Base-by-base conservation (phyloP, 164 flowering plant species). In the Kingdonia uniflora region DNA sequence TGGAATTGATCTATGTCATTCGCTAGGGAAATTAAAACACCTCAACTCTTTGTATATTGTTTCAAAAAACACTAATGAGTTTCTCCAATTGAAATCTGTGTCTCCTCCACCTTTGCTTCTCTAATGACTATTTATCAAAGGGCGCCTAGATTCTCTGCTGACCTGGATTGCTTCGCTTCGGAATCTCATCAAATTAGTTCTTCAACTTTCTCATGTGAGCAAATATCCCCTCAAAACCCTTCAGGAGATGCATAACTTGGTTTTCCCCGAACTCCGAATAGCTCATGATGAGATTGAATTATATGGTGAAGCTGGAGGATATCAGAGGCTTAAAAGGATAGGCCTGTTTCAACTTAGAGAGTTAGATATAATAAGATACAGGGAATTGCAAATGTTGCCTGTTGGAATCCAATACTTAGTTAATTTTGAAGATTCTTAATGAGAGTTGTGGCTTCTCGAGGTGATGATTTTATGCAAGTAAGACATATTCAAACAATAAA, bases 221-320 rank as follows among this genome's bases (percentile, higher is more conserved):
- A 63, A 58, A 14, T 63, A 71, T 54, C 71, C 72, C 15, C 55
- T 71, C 6, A 38, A 51, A 19, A 21, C 3, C 6, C 72, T 75
- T 11, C 62, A 67, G 51, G 55, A 33, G 19, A 22, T 75, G 56
- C 71, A 70, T 13, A 69, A 63, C 39, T 49, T 75, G 14, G 57
- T 54, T 2, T 49, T 61, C 15, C 63, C 71, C 10, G 59, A 46
- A 2, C 58, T 71, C 12, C 16, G 21, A 1, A 12, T 42, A 0
- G 76, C 56, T n/a, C 68, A 62, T 37, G 60, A 37, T 5, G 71
- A 69, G 21, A 57, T 64, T 7, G 23, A 13, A 10, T 22, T 71
- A 42, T 42, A 52, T 26, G 71, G 66, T 44, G 49, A 46, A 45
- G 54, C 48, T 0, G 60, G 60, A 17, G 47, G 57, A 12, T 69